phyloP scores from a whole-genome alignment of 1,284 basidiomycete genomes.

The Heterobasidion occidentale region DNA sequence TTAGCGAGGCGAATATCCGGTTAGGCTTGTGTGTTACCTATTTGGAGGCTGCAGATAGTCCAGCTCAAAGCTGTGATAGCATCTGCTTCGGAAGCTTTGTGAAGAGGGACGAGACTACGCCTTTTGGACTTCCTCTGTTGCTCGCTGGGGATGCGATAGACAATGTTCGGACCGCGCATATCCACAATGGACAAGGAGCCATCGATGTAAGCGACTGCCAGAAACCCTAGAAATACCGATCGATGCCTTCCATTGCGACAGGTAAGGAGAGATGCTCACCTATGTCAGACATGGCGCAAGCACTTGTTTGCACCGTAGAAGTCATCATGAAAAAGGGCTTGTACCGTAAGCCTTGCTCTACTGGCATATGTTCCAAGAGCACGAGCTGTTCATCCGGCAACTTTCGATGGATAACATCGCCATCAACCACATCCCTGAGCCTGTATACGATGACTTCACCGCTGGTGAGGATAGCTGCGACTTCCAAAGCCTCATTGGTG shows the following conservation, averaged over 20 bases:
- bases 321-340: constrained; percentile 56
- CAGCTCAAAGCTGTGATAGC: constrained; percentile 53
- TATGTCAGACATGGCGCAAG: constrained; percentile 60
- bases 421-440: constrained; percentile 27
- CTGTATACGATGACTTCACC: constrained; percentile 66
- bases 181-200: constrained; percentile 61
- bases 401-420: constrained; percentile 16
- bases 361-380: constrained; percentile 36
- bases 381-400: constrained; percentile 37
- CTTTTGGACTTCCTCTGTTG: constrained; percentile 14
- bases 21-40: too few species aligned
- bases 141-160: constrained; percentile 33
- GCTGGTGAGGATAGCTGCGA: constrained; percentile 49
- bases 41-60: constrained; percentile 44
- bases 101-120: constrained; percentile 19
- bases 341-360: constrained; percentile 35
- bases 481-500: constrained; percentile 61
- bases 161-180: constrained; percentile 62
- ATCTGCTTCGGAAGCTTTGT: constrained; percentile 23
- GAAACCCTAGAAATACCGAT: constrained; percentile 48
- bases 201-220: constrained; percentile 59
- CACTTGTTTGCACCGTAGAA: constrained; percentile 41
- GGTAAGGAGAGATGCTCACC: constrained; percentile 33
- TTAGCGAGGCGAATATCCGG: too few species aligned
- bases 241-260: too few species aligned